phyloP scores from a whole-genome alignment of 352 stramenopile genomes.

The Halophytophthora polymorphica region DNA sequence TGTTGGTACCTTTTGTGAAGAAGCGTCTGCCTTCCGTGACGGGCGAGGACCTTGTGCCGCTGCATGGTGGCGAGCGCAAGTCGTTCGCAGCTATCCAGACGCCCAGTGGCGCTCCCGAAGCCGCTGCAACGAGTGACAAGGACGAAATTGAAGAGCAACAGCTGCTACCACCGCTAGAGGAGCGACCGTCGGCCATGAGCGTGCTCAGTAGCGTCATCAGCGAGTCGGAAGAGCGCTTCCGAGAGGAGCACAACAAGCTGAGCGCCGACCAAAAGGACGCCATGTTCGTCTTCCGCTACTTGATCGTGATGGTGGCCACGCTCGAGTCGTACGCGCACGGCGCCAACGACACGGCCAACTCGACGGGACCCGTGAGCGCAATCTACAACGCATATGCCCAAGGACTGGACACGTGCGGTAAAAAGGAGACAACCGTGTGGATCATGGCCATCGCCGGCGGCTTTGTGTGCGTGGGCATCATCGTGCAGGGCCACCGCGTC shows the following conservation, averaged over 20 bases:
- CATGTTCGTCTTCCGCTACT: conserved; percentile 46
- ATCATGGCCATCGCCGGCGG: conserved; percentile 56
- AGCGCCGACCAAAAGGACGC: conserved; percentile 34
- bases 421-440: conserved; percentile 41
- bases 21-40: conserved; percentile 19
- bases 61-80: too few relatives aligned
- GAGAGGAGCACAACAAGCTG: conserved; percentile 25
- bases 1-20: conserved; percentile 26
- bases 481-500: conserved; percentile 60
- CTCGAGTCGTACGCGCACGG: conserved; percentile 78
- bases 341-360: conserved; percentile 80
- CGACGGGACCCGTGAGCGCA: conserved; percentile 59
- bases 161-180: too few relatives aligned
- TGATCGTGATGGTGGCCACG: conserved; percentile 71
- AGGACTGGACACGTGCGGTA: conserved; percentile 20
- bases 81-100: too few relatives aligned
- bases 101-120: too few relatives aligned
- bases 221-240: conserved; percentile 9
- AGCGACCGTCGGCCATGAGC: too few relatives aligned
- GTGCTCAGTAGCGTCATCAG: conserved; percentile 12
- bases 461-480: conserved; percentile 48
- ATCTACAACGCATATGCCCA: conserved; percentile 62
- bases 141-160: conserved; percentile 5
- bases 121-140: too few relatives aligned
- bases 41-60: conserved; percentile 17